Base-by-base conservation (phyloP, 257 asterid genomes). In the Gynochthodes officinalis region DNA sequence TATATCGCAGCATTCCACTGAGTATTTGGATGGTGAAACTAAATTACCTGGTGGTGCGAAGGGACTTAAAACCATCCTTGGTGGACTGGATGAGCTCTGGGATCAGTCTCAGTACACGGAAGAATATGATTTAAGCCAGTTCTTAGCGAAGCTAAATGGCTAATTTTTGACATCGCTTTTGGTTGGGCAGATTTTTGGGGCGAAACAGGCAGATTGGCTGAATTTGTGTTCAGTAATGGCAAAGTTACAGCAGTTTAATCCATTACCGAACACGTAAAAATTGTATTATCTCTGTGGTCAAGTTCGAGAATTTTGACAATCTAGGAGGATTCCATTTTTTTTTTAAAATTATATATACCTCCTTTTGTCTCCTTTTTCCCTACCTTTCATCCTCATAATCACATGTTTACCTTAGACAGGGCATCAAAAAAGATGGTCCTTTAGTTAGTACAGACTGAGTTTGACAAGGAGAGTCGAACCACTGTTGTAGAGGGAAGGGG, bases 81-180 rank as follows among this genome's bases (percentile, higher is more conserved):
- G 97, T 33, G 97, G 96, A 74, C 82, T 95, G 32, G 99, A 90
- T 74, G 98, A 95, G 71, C 97, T 95, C n/a, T 95, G 99, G 99
- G 99, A 95, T 82, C 98, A 95, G 68, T 90, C 99, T 69, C 97
- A 92, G 81, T 95, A 95, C 85, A 89, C 96, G 28, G 99, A 95
- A 76, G 99, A 95, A 81, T 95, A 95, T 81, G 88, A 92, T 68
- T 82, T 95, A 55, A 84, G 77, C 71, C 96, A 95, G 71, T 95
- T 95, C 84, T 79, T 95, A 80, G 86, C 94, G 0, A 95, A 87
- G 86, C 75, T 95, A 59, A 92, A 89, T 57, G 92, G 97, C 82
- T 95, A 86, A 89, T 55, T 57, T 54, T 68, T n/a, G 7, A 5
- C 39, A 10, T 21, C 40, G 53, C 27, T 25, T 35, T n/a, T 4